These are phyloP conservation scores for Mycena galericulata DNA, from an alignment of 768 basidiomycete species.

Conservation along the genomic window DNA sequence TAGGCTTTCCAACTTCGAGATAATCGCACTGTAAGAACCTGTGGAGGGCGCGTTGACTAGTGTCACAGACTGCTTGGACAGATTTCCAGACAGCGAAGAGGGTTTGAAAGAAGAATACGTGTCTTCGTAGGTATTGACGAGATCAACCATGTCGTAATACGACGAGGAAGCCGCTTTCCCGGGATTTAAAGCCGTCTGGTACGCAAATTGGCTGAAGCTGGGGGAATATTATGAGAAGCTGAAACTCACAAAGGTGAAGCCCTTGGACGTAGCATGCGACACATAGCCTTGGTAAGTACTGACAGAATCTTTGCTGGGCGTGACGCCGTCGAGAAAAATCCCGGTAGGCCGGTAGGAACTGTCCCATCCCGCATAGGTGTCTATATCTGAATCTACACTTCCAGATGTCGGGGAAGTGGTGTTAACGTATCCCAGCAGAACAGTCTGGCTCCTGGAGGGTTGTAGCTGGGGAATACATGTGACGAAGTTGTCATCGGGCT, in stretches of 20 bases:
- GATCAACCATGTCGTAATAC: constrained; percentile 22
- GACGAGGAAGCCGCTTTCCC: neutral
- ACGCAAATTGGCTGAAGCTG: neutral
- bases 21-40: constrained; percentile 21
- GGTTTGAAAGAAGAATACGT: constrained; percentile 22
- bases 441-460: neutral
- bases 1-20: constrained; percentile 12
- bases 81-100: constrained; percentile 15
- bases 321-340: constrained; percentile 22
- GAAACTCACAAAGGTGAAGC: constrained; percentile 24
- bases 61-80: constrained; percentile 30
- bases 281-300: constrained; percentile 19
- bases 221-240: no score
- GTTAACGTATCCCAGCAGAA: constrained; percentile 19
- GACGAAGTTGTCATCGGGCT: neutral
- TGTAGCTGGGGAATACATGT: neutral
- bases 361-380: constrained; percentile 29
- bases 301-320: neutral
- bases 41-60: constrained; percentile 19
- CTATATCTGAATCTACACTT: constrained; percentile 9
- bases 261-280: constrained; percentile 16
- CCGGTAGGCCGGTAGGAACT: constrained; percentile 17
- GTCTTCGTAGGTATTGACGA: constrained; percentile 31
- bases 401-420: neutral
- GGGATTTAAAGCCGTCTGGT: constrained; percentile 18